phyloP scores from a whole-genome alignment of 2,329 filamentous ascomycete genomes.

The Trichoderma brevicompactum region DNA sequence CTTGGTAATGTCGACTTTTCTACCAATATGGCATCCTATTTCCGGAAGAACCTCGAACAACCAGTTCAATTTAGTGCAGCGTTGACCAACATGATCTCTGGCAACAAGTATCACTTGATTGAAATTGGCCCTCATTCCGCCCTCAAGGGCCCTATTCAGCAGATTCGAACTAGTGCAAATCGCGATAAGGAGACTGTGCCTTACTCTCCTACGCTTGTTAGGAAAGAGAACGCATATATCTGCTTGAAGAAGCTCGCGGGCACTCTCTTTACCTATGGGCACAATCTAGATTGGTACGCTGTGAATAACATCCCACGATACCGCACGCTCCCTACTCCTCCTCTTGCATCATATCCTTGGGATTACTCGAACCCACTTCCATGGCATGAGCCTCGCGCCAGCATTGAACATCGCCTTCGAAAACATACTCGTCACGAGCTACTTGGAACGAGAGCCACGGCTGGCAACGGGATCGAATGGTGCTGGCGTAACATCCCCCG shows the following conservation, averaged over 20 bases:
- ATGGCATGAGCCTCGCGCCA: conserved; percentile 34
- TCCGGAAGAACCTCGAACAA: conserved; percentile 44
- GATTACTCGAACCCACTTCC: conserved; percentile 40
- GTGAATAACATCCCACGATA: conserved; percentile 6
- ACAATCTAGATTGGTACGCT: conserved; percentile 45
- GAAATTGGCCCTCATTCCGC: conserved; percentile 56
- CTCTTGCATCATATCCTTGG: conserved; percentile 42
- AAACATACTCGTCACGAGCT: conserved; percentile 47
- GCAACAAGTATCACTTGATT: conserved; percentile 35
- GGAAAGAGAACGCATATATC: conserved; percentile 45
- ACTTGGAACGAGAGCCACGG: conserved; percentile 43
- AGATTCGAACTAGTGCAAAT: conserved; percentile 48
- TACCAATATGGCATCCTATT: conserved; percentile 38
- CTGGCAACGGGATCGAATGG: conserved; percentile 36
- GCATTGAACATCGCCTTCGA: conserved; percentile 45
- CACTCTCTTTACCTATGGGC: conserved; percentile 49
- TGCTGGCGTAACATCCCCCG: conserved; percentile 55
- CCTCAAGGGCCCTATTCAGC: conserved; percentile 52
- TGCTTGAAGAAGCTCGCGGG: conserved; percentile 42
- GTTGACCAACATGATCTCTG: conserved; percentile 24
- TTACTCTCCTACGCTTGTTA: conserved; percentile 43
- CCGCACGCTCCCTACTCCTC: conserved; percentile 1
- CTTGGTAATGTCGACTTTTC: conserved; percentile 22
- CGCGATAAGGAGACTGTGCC: conserved; percentile 41
- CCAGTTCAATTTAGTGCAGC: conserved; percentile 42